A percentile compares a stretch with the other conserved stretches of the same genome.
Conservation (phyloP, 2,329 filamentous ascomycete species). For the Mycocentrospora acerina region DNA sequence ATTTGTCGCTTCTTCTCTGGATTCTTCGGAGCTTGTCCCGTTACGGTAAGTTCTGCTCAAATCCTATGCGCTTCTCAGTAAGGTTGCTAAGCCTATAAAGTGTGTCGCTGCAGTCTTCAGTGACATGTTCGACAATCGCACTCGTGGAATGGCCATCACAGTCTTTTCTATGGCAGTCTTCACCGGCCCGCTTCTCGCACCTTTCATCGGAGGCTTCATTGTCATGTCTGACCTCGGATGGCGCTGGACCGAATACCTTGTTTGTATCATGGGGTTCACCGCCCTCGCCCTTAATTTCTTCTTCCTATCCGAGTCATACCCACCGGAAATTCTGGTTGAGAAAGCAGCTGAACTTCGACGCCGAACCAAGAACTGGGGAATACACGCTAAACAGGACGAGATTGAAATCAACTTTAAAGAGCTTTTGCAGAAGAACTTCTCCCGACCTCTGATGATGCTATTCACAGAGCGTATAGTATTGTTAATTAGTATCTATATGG, state of each 20-base stretch:
- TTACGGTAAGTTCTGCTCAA: constrained; percentile 40
- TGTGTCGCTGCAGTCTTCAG: constrained; percentile 57
- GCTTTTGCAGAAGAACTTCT: constrained; percentile 57
- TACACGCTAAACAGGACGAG: constrained; percentile 59
- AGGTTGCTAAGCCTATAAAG: too few relatives aligned
- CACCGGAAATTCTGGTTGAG: constrained; percentile 57
- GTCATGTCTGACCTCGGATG: constrained; percentile 36
- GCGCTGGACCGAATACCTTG: constrained; percentile 52
- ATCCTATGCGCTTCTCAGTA: too few relatives aligned
- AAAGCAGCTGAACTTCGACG: constrained; percentile 59
- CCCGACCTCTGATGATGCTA: constrained; percentile 51
- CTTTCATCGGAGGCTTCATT: constrained; percentile 47
- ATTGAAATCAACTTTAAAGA: constrained; percentile 54
- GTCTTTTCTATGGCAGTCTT: constrained; percentile 40
- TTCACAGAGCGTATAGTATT: constrained; percentile 53
- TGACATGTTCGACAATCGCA: constrained; percentile 55
- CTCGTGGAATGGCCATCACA: constrained; percentile 41
- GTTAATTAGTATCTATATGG: constrained; percentile 35
- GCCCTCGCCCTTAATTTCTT: constrained; percentile 53
- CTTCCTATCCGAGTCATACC: constrained; percentile 60
- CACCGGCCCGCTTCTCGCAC: constrained; percentile 47
- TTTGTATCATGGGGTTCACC: constrained; percentile 57
- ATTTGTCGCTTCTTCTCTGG: constrained; percentile 56
- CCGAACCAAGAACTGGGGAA: constrained; percentile 62
- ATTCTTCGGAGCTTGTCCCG: constrained; percentile 46